These are phyloP conservation scores for Phytopythium sindhum DNA, from an alignment of 352 stramenopile genomes.

Conservation along the genomic window DNA sequence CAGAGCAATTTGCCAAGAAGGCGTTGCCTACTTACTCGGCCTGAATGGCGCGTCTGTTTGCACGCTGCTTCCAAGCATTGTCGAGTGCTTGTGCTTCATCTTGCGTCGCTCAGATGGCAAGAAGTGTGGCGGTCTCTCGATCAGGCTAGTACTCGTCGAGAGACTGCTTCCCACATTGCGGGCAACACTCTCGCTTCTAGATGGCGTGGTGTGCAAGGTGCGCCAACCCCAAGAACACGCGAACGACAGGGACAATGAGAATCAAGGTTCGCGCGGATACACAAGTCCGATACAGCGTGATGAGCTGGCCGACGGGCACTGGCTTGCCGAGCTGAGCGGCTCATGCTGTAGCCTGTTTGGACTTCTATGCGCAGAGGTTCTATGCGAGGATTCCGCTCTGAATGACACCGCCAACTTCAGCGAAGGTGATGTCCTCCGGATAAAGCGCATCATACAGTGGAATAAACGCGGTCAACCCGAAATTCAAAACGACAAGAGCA, in stretches of 20 bases:
- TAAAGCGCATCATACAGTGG: background rate
- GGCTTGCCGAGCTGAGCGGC: background rate
- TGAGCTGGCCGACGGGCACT: background rate
- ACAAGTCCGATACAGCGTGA: background rate
- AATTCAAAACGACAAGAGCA: background rate
- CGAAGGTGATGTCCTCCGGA: background rate
- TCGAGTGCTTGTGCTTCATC: background rate
- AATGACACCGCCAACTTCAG: too few relatives aligned
- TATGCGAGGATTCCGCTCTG: background rate
- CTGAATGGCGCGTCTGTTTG: background rate
- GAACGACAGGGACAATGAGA: background rate
- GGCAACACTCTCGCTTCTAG: background rate
- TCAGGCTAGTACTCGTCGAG: background rate
- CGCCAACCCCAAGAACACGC: background rate
- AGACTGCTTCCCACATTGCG: background rate
- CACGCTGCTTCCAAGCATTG: background rate
- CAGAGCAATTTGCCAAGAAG: background rate
- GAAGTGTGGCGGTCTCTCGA: background rate
- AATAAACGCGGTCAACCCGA: background rate
- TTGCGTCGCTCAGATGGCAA: background rate
- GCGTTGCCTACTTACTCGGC: fast-evolving
- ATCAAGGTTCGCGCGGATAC: background rate
- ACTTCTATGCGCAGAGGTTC: background rate
- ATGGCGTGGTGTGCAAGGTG: background rate
- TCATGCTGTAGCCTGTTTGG: background rate